phyloP scores from a whole-genome alignment of 2,329 filamentous ascomycete genomes.

The Orbilia blumenaviensis region DNA sequence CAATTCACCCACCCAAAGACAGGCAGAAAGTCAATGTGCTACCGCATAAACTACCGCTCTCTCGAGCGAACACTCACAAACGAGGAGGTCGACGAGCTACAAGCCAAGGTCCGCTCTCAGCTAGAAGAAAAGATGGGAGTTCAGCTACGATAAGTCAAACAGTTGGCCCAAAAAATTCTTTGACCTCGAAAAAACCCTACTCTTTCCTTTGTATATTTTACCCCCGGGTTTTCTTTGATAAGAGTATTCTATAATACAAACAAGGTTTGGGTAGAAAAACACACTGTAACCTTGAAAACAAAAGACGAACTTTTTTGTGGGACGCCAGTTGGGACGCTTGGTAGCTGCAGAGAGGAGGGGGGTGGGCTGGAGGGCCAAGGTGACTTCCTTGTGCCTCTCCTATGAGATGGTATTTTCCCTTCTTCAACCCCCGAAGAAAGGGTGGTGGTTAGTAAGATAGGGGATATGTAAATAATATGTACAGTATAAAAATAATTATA shows the following conservation, averaged over 20 bases:
- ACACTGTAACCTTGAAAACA: slow-evolving; percentile 13
- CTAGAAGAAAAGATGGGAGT: slow-evolving; percentile 79
- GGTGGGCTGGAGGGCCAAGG: not conserved
- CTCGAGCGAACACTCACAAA: slow-evolving; percentile 90
- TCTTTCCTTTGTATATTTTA: not conserved
- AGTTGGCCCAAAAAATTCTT: not conserved
- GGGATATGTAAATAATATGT: slow-evolving; percentile 52
- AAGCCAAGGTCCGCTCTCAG: slow-evolving; percentile 72
- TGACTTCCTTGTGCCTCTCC: not conserved
- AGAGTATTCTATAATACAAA: slow-evolving; percentile 47
- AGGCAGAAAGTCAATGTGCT: slow-evolving; percentile 83
- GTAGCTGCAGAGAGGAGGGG: slow-evolving; percentile 48
- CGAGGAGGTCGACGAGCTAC: slow-evolving; percentile 78
- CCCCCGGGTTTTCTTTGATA: slow-evolving; percentile 3
- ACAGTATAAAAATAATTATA: slow-evolving; percentile 46
- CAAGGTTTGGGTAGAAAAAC: not conserved
- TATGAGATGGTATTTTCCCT: not conserved
- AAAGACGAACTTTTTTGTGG: not conserved
- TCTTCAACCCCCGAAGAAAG: slow-evolving; percentile 12
- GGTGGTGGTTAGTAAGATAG: not conserved
- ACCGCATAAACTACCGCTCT: slow-evolving; percentile 92
- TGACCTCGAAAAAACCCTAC: not conserved
- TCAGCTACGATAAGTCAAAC: slow-evolving; percentile 73
- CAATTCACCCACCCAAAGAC: slow-evolving; percentile 89
- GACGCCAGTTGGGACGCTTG: slow-evolving; percentile 9